Percentiles rank a stretch among this genome's conserved stretches.
Conservation (phyloP, 352 stramenopile species). For the Phytophthora ohioensis region DNA sequence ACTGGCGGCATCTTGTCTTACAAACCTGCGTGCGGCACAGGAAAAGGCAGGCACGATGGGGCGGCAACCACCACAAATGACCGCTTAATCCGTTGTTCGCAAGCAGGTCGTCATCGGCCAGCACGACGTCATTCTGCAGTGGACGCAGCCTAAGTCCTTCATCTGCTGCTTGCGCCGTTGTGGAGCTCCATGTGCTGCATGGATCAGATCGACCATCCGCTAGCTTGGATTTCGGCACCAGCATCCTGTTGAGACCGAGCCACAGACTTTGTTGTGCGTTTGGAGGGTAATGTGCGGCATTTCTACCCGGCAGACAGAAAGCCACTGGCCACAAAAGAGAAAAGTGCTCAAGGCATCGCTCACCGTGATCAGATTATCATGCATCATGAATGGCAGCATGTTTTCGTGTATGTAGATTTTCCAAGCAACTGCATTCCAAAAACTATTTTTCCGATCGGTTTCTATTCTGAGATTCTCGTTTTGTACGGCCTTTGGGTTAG, state of each 20-base stretch:
- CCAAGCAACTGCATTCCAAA: too few species aligned
- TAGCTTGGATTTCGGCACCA: conserved; percentile 8
- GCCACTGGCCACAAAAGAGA: conserved; percentile 14
- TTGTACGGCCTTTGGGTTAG: conserved; percentile 9
- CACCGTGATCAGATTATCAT: conserved; percentile 16
- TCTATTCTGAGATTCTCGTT: too few species aligned
- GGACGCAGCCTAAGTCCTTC: conserved; percentile 7
- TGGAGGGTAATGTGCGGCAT: conserved; percentile 21
- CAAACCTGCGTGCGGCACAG: conserved; percentile 6
- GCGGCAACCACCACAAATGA: conserved; percentile 24
- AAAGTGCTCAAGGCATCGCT: conserved; percentile 15
- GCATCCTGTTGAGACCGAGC: conserved; percentile 34
- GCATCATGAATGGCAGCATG: background rate
- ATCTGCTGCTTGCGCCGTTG: conserved; percentile 3
- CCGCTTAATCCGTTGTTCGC: conserved; percentile 24
- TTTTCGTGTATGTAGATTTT: too few species aligned
- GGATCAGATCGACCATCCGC: conserved; percentile 27
- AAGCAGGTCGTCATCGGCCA: conserved; percentile 13
- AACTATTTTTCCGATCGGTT: too few species aligned
- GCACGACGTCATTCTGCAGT: conserved; percentile 10
- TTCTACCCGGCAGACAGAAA: conserved; percentile 27
- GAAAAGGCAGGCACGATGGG: conserved; percentile 31
- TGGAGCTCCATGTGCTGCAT: conserved; percentile 14
- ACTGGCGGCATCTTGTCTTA: conserved; percentile 10
- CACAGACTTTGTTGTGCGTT: conserved; percentile 10